Base-by-base conservation (phyloP, 1,284 basidiomycete species). In the Coniferiporia weirii region DNA sequence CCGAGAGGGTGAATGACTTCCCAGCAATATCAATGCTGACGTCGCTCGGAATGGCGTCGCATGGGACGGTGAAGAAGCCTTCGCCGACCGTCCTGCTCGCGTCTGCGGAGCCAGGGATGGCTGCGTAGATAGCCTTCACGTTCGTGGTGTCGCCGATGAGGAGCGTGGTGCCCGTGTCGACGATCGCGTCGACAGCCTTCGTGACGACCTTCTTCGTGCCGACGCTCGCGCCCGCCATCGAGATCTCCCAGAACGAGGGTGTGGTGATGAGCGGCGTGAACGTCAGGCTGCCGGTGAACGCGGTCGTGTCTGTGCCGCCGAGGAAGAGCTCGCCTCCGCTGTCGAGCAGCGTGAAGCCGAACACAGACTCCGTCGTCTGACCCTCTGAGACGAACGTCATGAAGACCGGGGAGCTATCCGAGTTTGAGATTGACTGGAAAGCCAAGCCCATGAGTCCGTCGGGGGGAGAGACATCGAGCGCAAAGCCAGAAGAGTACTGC, bases 291-390 rank as follows among this genome's bases (percentile, higher is more conserved):
- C 60, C 54, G 22, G 46, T 56, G 60, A 52, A 63, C 27, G 50
- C 52, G 48, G 20, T 55, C n/a, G 56, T 60, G 66, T 81, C 72
- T 9, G 71, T 70, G 0, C 79, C 79, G 47, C 83, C 83, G 61
- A 85, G 75, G 71, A 70, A 79, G 32, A 84, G 76, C 67, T 78
- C 74, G 3, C 79, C 79, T 61, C 77, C 79, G 22, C 68, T 68
- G 27, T 67, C 66, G n/a, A 75, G 72, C 63, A 83, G 76, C 64
- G 79, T 77, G 71, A 84, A 80, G 22, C 69, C 73, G 67, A 82
- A 83, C 35, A 72, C 67, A 35, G 68, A 65, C n/a, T 67, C 57
- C 10, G 67, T 60, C 53, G 75, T 70, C 44, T 66, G 64, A 51
- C 67, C 67, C 62, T 77, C 64, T 10, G 63, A 51, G 54, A 69